Conservation (phyloP, 768 basidiomycete species). For the Lyophyllum semitale region DNA sequence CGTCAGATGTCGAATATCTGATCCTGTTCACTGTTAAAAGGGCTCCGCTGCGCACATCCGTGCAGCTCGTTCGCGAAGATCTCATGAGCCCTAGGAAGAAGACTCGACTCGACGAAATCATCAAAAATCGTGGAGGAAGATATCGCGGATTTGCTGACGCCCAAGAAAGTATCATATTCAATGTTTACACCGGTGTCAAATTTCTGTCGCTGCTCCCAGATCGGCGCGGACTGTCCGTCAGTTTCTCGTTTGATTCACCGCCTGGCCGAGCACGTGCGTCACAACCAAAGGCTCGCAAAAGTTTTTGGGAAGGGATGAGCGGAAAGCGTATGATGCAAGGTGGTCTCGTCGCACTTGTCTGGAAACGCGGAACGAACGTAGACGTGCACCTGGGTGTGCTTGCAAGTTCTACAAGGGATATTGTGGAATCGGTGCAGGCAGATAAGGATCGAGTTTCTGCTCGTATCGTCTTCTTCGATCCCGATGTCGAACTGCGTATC, state of each 20-base stretch:
- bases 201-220: conserved; percentile 52
- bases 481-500: conserved; percentile 51
- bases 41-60: conserved; percentile 52
- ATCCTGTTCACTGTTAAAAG: conserved; percentile 26
- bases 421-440: conserved; percentile 43
- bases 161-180: conserved; percentile 57
- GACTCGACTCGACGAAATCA: conserved; percentile 47
- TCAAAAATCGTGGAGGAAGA: conserved; percentile 56
- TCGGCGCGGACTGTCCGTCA: conserved; percentile 51
- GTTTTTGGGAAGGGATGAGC: conserved; percentile 64
- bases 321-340: conserved; percentile 63
- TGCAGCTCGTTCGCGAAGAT: conserved; percentile 52
- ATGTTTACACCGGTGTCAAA: conserved; percentile 56
- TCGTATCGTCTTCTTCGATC: conserved; percentile 65
- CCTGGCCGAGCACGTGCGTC: conserved; percentile 53
- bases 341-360: conserved; percentile 63
- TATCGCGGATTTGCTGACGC: conserved; percentile 47
- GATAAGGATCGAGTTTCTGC: conserved; percentile 38
- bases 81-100: conserved; percentile 23
- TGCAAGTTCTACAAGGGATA: conserved; percentile 41
- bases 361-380: conserved; percentile 32
- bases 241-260: conserved; percentile 51
- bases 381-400: conserved; percentile 59
- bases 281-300: conserved; percentile 36
- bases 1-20: not conserved